These are phyloP conservation scores for Trypanosoma vivax DNA, from an alignment of 208 protist genomes.

Conservation along the genomic window DNA sequence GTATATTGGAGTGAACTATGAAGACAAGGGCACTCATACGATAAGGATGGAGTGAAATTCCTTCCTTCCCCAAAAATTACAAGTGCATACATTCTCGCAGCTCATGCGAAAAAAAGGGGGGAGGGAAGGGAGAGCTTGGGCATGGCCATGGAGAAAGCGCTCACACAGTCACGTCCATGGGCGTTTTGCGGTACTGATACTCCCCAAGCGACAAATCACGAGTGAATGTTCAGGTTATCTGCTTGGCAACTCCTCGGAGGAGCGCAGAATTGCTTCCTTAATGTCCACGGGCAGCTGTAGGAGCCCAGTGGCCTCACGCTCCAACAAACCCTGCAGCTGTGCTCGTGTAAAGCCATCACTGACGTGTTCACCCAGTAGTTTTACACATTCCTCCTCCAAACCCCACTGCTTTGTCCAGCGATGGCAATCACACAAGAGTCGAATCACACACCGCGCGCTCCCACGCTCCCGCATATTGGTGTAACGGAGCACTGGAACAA, in stretches of 20 bases:
- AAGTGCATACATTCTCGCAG: too few species aligned
- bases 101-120: too few species aligned
- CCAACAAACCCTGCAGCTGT: conserved; percentile 24
- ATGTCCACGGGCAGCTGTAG: conserved; percentile 13
- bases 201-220: too few species aligned
- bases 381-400: conserved; percentile 18
- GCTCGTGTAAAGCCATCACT: conserved; percentile 30
- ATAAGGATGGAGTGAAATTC: too few species aligned
- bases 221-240: not conserved
- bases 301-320: not conserved
- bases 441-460: conserved; percentile 23
- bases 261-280: conserved; percentile 3
- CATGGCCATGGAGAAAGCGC: too few species aligned
- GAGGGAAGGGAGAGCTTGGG: too few species aligned
- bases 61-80: too few species aligned
- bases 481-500: conserved; percentile 6
- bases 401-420: conserved; percentile 15
- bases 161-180: too few species aligned
- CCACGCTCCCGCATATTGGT: conserved; percentile 10
- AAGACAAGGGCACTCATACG: too few species aligned
- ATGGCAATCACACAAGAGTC: conserved; percentile 27
- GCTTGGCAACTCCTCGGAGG: conserved; percentile 10
- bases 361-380: conserved; percentile 21
- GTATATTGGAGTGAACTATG: too few species aligned
- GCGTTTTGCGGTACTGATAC: too few species aligned